These are phyloP conservation scores for Syzygium jambos DNA, from an alignment of 345 rosid species.

Conservation along the genomic window DNA sequence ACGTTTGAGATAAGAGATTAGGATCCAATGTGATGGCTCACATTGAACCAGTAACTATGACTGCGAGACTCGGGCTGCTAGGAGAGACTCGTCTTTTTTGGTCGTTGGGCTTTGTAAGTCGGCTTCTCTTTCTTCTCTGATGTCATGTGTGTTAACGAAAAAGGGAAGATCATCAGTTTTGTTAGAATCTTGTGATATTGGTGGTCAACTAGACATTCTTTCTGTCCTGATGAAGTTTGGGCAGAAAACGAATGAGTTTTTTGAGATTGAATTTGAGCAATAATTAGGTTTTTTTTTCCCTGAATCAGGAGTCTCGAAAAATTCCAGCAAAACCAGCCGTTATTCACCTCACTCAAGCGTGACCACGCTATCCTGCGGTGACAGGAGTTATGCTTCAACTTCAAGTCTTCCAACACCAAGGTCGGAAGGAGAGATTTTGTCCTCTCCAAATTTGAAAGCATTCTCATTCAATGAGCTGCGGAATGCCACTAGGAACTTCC, in stretches of 20 bases:
- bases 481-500: slow-evolving; percentile 86
- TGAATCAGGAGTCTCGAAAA: slow-evolving; percentile 40
- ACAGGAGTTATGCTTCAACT: slow-evolving; percentile 34
- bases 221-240: not conserved
- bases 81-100: not conserved
- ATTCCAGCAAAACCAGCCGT: slow-evolving; percentile 64
- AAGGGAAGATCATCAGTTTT: not conserved
- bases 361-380: slow-evolving; percentile 56
- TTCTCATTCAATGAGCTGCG: slow-evolving; percentile 70
- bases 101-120: not conserved
- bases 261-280: not conserved
- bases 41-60: not conserved
- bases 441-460: slow-evolving; percentile 82
- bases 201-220: not conserved
- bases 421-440: slow-evolving; percentile 86
- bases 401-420: slow-evolving; percentile 70
- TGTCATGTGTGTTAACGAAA: not conserved
- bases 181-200: not conserved
- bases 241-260: not conserved
- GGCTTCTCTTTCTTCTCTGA: not conserved
- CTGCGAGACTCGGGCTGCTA: not conserved
- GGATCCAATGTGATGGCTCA: not conserved
- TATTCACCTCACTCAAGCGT: slow-evolving; percentile 56
- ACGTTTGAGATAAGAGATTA: not conserved
- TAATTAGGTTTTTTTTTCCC: not conserved